Evolutionary conservation across 306 rosid species (phyloP), one percentile per base, ranked within the genome.

Genomic region (Lupinus albus): DNA sequence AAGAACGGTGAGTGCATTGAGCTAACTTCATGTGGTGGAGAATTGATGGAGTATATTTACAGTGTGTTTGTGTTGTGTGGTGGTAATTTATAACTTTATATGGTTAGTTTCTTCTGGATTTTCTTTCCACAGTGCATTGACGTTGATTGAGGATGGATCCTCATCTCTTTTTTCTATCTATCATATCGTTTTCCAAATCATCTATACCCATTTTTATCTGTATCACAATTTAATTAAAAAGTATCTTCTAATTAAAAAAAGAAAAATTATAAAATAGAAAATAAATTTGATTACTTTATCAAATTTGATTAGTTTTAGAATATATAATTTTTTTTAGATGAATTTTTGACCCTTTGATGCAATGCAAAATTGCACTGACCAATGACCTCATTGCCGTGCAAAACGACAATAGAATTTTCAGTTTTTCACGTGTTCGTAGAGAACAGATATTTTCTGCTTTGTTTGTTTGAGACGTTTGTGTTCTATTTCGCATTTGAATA

Each of bases 1-100:
- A 73, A 51, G 33, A 14, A n/a, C 25, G 7, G 17, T 48, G 50
- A 30, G 64, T 46, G 75, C 6, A 63, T 67, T 48, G 79, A 60
- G 50, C 20, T 78, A 35, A 32, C 11, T 28, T 75, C 72, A 64
- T 85, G 91, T 88, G 95, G 89, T 62, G 73, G 72, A 83, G 64
- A 81, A 64, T 88, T 60, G 84, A 67, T 70, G 70, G 52, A 4
- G 53, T 16, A 42, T 64, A 15, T 62, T 56, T 50, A 17, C 16
- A 63, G 76, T 7, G 70, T 41, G 66, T 39, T 25, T 25, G 66
- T 5, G 80, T 42, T 78, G 42, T 73, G 74, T 54, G 79, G 86
- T 76, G 71, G 50, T 48, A 79, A 39, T 82, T 68, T 64, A 16
- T 16, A 4, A 79, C 33, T 82, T 68, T 64, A 16, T 16, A 4